Evolutionary conservation across 805 yeast species (phyloP), one percentile per base, ranked within the genome.

Genomic region (Candida khao-thaluensis): DNA sequence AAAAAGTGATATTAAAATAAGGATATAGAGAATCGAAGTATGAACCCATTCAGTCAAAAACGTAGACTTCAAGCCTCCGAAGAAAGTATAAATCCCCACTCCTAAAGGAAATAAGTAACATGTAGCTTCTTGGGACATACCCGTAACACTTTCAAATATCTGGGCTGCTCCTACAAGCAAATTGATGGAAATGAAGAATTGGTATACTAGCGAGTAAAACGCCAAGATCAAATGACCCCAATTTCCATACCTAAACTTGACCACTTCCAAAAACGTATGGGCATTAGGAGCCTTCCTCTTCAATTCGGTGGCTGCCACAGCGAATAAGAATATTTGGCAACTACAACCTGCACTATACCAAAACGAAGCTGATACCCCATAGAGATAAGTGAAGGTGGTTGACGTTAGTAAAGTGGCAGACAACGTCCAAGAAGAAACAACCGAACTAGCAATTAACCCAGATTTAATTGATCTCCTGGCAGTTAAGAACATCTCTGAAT

Each of bases 11-110:
- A 60, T 40, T 8, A 61, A 38, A 17, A 56, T 41, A n/a, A n/a
- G n/a, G n/a, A n/a, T n/a, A n/a, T n/a, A n/a, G n/a, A n/a, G n/a
- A 17, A 57, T 44, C 12, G 56, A 48, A 6, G 62, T 48, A 44
- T 59, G 62, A 14, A 59, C 61, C 40, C 47, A 74, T 47, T 74
- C 79, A 4, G 79, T 69, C 25, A 74, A 54, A 45, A 74, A 73
- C 2, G 80, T 74, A 6, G 78, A 72, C 42, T 69, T 72, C 25
- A 75, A 54, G 7, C 79, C 80, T 32, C 79, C 79, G 25, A 69
- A 59, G 7, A 69, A 59, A 0, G 79, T 75, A 49, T 74, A 75
- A 20, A 71, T 52, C 41, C 69, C 54, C 14, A 75, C 79, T 2
- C 64, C 64, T 50, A 57, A 57, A 24, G 59, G 61, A 38, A 57